phyloP scores from a whole-genome alignment of 495 filamentous ascomycete genomes.

The Thermochaetoides thermophila region DNA sequence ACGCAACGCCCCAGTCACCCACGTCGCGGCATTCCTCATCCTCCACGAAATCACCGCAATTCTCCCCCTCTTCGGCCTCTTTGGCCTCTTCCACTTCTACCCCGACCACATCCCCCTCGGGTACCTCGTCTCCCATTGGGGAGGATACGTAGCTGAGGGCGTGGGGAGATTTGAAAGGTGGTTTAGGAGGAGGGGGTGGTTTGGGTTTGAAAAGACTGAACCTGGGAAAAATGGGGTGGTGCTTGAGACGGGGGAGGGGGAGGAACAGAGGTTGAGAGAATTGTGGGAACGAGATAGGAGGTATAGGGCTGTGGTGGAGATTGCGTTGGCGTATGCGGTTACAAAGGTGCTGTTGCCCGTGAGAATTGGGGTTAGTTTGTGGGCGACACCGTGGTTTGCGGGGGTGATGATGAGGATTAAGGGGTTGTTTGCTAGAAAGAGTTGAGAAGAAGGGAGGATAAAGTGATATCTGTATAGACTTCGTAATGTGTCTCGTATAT shows the following conservation, averaged over 20 bases:
- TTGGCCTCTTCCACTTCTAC: conserved; percentile 57
- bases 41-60: conserved; percentile 87
- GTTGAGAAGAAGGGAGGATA: not conserved
- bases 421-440: not conserved
- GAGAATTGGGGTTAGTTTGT: conserved; percentile 61
- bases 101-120: conserved; percentile 40
- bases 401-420: conserved; percentile 28
- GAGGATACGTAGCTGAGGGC: conserved; percentile 28
- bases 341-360: conserved; percentile 71
- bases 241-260: conserved; percentile 5
- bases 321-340: conserved; percentile 79
- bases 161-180: conserved; percentile 29
- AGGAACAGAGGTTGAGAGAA: conserved; percentile 10
- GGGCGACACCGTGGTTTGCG: conserved; percentile 92
- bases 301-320: conserved; percentile 44
- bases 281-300: conserved; percentile 21
- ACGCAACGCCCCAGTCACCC: conserved; percentile 59
- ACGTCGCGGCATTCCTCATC: conserved; percentile 73
- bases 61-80: conserved; percentile 59
- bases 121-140: conserved; percentile 26
- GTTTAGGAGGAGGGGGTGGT: conserved; percentile 33
- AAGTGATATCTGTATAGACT: too few relatives aligned
- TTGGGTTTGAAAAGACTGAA: conserved; percentile 28
- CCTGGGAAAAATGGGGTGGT: too few relatives aligned
- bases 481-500: too few relatives aligned